A percentile compares a stretch with the other conserved stretches of the same genome.
phyloP scores from a whole-genome alignment of 23 red algal genomes.

The Agarophyton chilense region DNA sequence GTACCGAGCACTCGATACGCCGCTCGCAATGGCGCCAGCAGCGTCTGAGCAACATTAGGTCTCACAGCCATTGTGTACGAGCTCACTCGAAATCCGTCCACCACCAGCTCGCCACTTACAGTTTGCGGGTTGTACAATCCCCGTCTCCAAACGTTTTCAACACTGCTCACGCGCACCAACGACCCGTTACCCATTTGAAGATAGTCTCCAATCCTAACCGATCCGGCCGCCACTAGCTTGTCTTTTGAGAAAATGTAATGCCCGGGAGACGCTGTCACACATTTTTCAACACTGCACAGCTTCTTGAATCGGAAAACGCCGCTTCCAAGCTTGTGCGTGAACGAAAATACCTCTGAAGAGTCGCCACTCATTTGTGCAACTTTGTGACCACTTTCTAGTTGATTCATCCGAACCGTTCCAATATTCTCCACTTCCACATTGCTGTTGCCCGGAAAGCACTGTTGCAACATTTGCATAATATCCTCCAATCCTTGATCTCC shows the following conservation, averaged over 20 bases:
- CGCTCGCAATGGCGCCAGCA: constrained; percentile 35
- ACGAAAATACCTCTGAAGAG: constrained; percentile 19
- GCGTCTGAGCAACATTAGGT: neutral
- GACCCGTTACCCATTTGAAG: neutral
- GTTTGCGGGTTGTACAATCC: constrained; percentile 62
- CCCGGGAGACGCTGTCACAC: neutral
- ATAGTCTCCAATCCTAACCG: neutral
- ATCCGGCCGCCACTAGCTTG: neutral
- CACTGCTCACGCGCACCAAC: neutral
- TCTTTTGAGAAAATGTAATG: constrained; percentile 8
- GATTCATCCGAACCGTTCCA: neutral
- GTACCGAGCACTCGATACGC: neutral
- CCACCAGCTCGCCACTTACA: constrained; percentile 31
- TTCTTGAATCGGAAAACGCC: neutral
- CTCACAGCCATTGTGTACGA: constrained; percentile 24
- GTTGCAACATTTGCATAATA: neutral
- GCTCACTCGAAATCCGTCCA: constrained; percentile 39
- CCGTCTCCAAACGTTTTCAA: neutral
- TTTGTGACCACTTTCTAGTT: neutral
- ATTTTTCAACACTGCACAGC: neutral
- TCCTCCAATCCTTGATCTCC: neutral
- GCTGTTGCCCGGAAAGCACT: neutral
- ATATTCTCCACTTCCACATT: neutral
- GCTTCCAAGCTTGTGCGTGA: neutral
- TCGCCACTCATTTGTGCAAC: neutral